These are phyloP conservation scores for Silene vulgaris DNA, from an alignment of 179 eudicot genomes.

Conservation along the genomic window DNA sequence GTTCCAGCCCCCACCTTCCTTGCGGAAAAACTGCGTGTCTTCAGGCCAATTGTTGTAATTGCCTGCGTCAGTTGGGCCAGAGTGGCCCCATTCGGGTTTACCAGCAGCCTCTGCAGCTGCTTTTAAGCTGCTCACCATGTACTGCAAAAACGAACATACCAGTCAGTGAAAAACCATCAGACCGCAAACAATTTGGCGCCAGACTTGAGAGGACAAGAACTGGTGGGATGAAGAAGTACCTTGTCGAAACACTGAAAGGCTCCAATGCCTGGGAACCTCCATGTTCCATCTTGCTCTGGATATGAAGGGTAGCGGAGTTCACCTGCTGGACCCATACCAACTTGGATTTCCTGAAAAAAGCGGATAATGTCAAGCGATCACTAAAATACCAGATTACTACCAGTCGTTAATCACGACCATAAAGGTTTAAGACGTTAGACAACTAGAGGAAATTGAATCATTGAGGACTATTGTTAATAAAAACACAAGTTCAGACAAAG, in stretches of 20 bases:
- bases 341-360: slow-evolving; percentile 77
- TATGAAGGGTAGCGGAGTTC: slow-evolving; percentile 98
- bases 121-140: slow-evolving; percentile 70
- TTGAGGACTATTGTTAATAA: background rate
- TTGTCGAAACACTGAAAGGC: slow-evolving; percentile 98
- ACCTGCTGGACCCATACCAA: slow-evolving; percentile 99
- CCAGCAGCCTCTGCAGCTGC: slow-evolving; percentile 83
- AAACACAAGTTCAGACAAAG: background rate
- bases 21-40: slow-evolving; percentile 79
- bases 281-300: slow-evolving; percentile 80
- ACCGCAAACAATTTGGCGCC: background rate
- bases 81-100: slow-evolving; percentile 84
- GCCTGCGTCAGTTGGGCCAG: slow-evolving; percentile 93
- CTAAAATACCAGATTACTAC: background rate
- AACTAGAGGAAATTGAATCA: background rate
- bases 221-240: slow-evolving; percentile 30
- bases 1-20: slow-evolving; percentile 81
- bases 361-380: slow-evolving; percentile 2
- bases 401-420: background rate
- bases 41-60: slow-evolving; percentile 95
- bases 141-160: slow-evolving; percentile 41
- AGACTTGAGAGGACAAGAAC: background rate
- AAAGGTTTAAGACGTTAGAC: background rate
- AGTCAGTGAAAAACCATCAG: background rate
- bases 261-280: slow-evolving; percentile 97